Evolutionary conservation across 495 filamentous ascomycete genomes (phyloP).

Genomic region (Penicillium lividum): DNA sequence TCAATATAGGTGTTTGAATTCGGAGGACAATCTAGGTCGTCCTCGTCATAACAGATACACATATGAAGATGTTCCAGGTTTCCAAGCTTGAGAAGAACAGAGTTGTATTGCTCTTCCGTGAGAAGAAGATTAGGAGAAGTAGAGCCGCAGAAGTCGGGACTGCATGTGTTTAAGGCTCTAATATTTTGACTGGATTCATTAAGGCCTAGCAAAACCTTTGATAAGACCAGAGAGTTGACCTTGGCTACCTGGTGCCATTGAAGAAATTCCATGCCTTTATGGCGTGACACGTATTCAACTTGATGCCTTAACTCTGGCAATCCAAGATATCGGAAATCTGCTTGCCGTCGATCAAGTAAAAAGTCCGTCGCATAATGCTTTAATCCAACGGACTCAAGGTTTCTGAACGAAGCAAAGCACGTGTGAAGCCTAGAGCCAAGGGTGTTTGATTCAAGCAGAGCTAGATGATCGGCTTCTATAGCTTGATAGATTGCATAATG

Average conservation of each 20-base stretch:
- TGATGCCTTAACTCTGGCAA: not conserved
- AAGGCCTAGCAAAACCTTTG: not conserved
- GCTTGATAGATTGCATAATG: not conserved
- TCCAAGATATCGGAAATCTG: not conserved
- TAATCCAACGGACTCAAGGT: not conserved
- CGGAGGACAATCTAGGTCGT: too few species aligned
- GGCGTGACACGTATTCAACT: not conserved
- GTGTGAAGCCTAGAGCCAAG: not conserved
- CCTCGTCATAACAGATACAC: not conserved
- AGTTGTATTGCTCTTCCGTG: conserved; percentile 4
- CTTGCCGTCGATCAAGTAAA: conserved; percentile 2
- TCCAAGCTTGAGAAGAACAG: not conserved
- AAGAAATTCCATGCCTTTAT: not conserved
- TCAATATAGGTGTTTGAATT: not conserved
- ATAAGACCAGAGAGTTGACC: conserved; percentile 6
- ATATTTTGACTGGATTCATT: not conserved
- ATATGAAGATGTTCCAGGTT: conserved; percentile 7
- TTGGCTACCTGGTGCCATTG: not conserved
- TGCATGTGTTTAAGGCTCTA: not conserved
- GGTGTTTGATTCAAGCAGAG: not conserved
- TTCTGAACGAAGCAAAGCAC: not conserved
- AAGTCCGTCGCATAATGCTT: not conserved
- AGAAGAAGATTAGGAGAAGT: not conserved
- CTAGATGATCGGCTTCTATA: not conserved
- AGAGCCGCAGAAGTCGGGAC: not conserved